Conservation (phyloP, 2,329 filamentous ascomycete genomes). For the Alternaria sp. region DNA sequence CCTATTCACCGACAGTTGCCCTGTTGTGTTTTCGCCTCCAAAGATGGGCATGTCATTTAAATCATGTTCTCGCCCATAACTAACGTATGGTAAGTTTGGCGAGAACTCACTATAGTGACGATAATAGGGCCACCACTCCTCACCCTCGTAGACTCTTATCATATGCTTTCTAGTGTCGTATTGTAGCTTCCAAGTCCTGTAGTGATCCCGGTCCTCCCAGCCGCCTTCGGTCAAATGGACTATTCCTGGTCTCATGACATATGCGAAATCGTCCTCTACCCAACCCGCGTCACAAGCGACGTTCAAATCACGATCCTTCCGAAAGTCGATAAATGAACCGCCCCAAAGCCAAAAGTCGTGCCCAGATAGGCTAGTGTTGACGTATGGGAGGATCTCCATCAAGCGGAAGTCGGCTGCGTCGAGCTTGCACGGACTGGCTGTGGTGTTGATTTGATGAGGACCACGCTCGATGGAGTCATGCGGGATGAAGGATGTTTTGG, state of each 20-base stretch:
- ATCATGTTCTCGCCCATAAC: neutral
- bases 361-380: conserved; percentile 12
- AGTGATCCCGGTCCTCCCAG: conserved; percentile 18
- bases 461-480: conserved; percentile 19
- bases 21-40: neutral
- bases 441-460: conserved; percentile 23
- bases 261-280: neutral
- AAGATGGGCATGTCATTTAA: neutral
- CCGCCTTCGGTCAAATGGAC: conserved; percentile 22
- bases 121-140: neutral
- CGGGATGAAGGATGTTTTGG: conserved; percentile 20
- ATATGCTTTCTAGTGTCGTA: conserved; percentile 21
- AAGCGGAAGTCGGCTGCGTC: conserved; percentile 18
- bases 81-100: no score
- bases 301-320: neutral
- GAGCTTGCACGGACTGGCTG: conserved; percentile 17
- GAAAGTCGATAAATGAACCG: neutral
- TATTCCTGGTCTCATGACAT: conserved; percentile 12
- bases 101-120: neutral
- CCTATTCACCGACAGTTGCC: neutral
- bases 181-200: conserved; percentile 18
- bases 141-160: conserved; percentile 20
- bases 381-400: conserved; percentile 26
- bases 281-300: neutral
- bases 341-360: conserved; percentile 21